These are phyloP conservation scores for Hypoxylon sp. DNA, from an alignment of 2,329 filamentous ascomycete species.

Conservation along the genomic window DNA sequence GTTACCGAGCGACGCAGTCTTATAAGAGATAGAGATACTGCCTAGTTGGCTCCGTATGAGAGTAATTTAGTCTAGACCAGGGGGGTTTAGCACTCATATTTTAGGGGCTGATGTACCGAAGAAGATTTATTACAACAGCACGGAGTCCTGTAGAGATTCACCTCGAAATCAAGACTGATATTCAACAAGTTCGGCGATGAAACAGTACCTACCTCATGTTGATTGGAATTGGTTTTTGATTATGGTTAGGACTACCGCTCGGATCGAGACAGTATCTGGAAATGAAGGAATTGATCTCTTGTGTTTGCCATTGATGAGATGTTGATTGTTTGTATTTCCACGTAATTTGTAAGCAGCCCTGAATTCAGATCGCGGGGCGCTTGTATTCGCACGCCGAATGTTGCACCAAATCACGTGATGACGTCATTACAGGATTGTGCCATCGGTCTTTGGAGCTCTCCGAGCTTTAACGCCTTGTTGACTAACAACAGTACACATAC, in stretches of 20 bases:
- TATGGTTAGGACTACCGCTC: not conserved
- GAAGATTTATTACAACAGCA: not conserved
- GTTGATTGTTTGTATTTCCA: not conserved
- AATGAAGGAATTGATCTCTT: not conserved
- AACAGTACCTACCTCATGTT: not conserved
- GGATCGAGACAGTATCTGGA: not conserved
- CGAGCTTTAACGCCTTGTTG: slow-evolving; percentile 24
- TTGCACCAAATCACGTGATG: slow-evolving; percentile 45
- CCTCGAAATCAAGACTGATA: not conserved
- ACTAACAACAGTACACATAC: not conserved
- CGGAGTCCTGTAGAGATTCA: not conserved
- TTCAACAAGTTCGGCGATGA: not conserved
- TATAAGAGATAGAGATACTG: not conserved
- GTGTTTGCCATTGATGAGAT: not conserved
- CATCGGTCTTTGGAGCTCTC: slow-evolving; percentile 39
- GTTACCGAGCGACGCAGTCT: not conserved
- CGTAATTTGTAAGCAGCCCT: slow-evolving; percentile 34
- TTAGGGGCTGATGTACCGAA: not conserved
- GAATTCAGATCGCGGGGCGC: slow-evolving; percentile 11
- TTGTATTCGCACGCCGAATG: slow-evolving; percentile 21
- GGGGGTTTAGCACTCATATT: not conserved
- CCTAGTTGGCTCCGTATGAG: not conserved
- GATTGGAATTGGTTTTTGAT: not conserved
- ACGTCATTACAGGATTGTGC: slow-evolving; percentile 43
- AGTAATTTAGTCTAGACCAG: not conserved